Percentiles rank a stretch among this genome's conserved stretches.
Evolutionary conservation across 495 filamentous ascomycete genomes (phyloP).

Genomic region (Tirmania nivea): DNA sequence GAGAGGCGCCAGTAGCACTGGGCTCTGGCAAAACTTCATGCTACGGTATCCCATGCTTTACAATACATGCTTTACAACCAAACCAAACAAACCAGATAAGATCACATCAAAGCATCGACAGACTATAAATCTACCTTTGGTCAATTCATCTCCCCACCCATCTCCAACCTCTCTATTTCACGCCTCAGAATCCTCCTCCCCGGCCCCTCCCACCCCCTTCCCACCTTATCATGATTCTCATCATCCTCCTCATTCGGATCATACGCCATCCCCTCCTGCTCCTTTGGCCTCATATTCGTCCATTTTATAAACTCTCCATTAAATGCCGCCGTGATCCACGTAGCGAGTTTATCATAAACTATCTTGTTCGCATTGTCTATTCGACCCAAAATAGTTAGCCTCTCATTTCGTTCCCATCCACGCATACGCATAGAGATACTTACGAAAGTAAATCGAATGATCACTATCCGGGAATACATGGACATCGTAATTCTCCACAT

Average conservation of each 20-base stretch:
- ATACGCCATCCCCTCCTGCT: neutral
- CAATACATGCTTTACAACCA: too few species aligned
- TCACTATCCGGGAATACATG: slow-evolving; percentile 93
- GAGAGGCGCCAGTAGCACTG: too few species aligned
- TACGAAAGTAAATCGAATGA: slow-evolving; percentile 75
- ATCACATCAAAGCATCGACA: too few species aligned
- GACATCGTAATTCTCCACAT: slow-evolving; percentile 85
- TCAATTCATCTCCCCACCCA: too few species aligned
- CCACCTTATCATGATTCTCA: neutral
- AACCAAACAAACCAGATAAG: too few species aligned
- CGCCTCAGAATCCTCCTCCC: neutral
- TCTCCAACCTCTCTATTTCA: neutral
- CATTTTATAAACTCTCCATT: slow-evolving; percentile 84
- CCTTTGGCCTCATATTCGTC: slow-evolving; percentile 39
- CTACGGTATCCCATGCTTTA: too few species aligned
- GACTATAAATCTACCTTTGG: too few species aligned
- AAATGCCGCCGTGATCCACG: slow-evolving; percentile 92
- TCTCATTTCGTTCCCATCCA: neutral
- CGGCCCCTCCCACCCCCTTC: neutral
- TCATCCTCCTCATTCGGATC: neutral
- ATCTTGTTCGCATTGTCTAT: slow-evolving; percentile 63
- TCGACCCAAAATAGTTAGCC: neutral
- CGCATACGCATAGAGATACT: neutral
- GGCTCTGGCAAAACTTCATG: too few species aligned
- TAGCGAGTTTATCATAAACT: slow-evolving; percentile 79